phyloP scores from a whole-genome alignment of 345 rosid species.

The Eucalyptus sp. region DNA sequence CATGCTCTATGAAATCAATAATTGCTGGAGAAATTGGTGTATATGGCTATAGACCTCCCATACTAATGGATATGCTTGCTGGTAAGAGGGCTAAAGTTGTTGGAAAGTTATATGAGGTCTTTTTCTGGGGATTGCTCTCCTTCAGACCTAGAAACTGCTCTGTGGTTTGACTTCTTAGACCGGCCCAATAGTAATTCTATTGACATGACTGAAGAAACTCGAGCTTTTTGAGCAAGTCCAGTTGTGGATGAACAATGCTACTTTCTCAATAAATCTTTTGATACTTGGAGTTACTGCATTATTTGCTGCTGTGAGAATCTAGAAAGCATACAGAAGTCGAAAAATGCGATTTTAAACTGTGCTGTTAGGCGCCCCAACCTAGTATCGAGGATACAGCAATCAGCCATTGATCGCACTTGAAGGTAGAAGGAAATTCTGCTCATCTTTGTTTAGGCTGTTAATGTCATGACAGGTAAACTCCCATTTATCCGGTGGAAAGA shows the following conservation, averaged over 20 bases:
- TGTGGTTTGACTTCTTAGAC: conserved; percentile 33
- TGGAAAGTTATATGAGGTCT: conserved; percentile 68
- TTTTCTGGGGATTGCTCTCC: conserved; percentile 88
- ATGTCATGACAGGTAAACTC: too few relatives aligned
- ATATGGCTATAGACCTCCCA: conserved; percentile 37
- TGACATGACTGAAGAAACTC: neutral
- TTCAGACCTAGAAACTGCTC: conserved; percentile 76
- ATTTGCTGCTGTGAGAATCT: too few relatives aligned
- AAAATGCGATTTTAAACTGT: neutral
- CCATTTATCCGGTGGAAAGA: too few relatives aligned
- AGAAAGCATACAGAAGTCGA: too few relatives aligned
- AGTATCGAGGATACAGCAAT: neutral
- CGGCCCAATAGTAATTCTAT: neutral
- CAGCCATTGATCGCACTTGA: neutral
- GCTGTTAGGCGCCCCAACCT: conserved; percentile 29
- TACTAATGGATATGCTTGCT: conserved; percentile 89
- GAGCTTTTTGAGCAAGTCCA: too few relatives aligned
- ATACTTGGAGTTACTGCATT: too few relatives aligned
- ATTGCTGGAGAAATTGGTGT: conserved; percentile 61
- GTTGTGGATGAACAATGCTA: too few relatives aligned
- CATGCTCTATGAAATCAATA: conserved; percentile 73
- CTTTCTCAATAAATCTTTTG: too few relatives aligned
- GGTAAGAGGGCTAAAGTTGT: conserved; percentile 89
- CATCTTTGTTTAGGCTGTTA: too few relatives aligned
- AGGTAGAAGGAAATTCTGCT: neutral